Base-by-base conservation (phyloP, 805 yeast genomes). In the Cyberlindnera misumaiensis region DNA sequence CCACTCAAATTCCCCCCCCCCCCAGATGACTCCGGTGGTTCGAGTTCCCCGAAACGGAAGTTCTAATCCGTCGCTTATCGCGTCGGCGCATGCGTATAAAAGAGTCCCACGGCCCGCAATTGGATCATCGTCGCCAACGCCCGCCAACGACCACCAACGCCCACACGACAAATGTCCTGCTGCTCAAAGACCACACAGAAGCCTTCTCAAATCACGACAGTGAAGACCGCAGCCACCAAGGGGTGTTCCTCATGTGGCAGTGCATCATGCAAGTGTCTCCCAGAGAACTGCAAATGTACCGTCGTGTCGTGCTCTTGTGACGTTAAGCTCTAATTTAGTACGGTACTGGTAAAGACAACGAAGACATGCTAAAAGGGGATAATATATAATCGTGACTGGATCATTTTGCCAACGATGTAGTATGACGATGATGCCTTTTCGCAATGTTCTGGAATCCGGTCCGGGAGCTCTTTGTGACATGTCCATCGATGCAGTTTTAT, bases 181-280 rank as follows among this genome's bases (percentile, higher is more conserved):
- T 50, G 55, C 44, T 41, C 48, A 13, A 48, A 51, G 38, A 40
- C 36, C 41, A 32, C 43, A 35, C 28, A 35, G 4, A 24, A 30
- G 30, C 39, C 48, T 35, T 30, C 49, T 14, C 53, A 51, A 40
- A 45, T 53, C 41, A 34, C 39, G 24, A 18, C 42, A n/a, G 40
- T 40, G 29, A 42, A 45, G 40, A 51, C 56, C 28, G 54, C 55
- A 32, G 53, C 53, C 20, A 40, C 44, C n/a, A 39, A 39, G 32
- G 48, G 47, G 20, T 51, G 55, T 36, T 32, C 42, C 4, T 39
- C 46, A 24, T 53, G 58, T 38, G 55, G 55, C 7, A 41, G 48
- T 31, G 33, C 55, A 11, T 32, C 51, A 22, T 54, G 59, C 37
- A 54, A 48, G 37, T 54, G 59, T 45, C 49, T 49, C 14, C 51